Evolutionary conservation across 1,284 basidiomycete genomes (phyloP).

Genomic region (Cryptococcus deneoformans): DNA sequence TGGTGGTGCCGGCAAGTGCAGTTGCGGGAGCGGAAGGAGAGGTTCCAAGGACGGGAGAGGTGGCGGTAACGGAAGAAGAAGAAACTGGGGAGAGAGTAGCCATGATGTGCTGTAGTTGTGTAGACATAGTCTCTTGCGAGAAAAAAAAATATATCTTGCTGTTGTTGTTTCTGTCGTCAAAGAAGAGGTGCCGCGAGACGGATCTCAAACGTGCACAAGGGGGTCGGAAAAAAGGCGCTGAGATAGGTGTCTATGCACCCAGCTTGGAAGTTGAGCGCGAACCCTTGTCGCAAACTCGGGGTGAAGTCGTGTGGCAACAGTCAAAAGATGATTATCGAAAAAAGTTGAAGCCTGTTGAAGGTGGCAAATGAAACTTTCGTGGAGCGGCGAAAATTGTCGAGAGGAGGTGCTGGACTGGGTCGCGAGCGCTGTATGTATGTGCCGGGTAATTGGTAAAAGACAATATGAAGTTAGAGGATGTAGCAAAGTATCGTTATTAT

Average conservation of each 20-base stretch:
- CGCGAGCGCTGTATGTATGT: slow-evolving; percentile 69
- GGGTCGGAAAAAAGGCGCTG: slow-evolving; percentile 33
- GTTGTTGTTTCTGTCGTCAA: slow-evolving; percentile 1
- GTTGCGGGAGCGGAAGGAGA: slow-evolving; percentile 16
- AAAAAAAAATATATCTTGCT: background rate
- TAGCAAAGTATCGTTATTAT: no score
- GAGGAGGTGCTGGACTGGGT: slow-evolving; percentile 70
- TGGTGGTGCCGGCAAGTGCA: slow-evolving; percentile 15
- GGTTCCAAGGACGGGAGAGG: slow-evolving; percentile 12
- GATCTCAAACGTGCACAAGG: slow-evolving; percentile 50
- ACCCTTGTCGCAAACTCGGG: background rate
- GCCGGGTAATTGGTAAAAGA: background rate
- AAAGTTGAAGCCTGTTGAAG: slow-evolving; percentile 1
- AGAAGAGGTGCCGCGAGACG: slow-evolving; percentile 46
- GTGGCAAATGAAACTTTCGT: no score
- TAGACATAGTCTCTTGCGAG: background rate
- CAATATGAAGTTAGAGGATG: background rate
- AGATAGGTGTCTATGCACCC: slow-evolving; percentile 27
- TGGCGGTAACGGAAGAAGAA: slow-evolving; percentile 20
- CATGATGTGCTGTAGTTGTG: slow-evolving; percentile 12
- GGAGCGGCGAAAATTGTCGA: background rate
- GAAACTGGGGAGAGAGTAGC: slow-evolving; percentile 30
- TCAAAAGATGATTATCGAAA: slow-evolving; percentile 9
- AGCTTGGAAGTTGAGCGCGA: slow-evolving; percentile 28
- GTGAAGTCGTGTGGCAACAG: slow-evolving; percentile 1